These are phyloP conservation scores for Penicillium pancosmium DNA, from an alignment of 495 filamentous ascomycete species.

Conservation along the genomic window DNA sequence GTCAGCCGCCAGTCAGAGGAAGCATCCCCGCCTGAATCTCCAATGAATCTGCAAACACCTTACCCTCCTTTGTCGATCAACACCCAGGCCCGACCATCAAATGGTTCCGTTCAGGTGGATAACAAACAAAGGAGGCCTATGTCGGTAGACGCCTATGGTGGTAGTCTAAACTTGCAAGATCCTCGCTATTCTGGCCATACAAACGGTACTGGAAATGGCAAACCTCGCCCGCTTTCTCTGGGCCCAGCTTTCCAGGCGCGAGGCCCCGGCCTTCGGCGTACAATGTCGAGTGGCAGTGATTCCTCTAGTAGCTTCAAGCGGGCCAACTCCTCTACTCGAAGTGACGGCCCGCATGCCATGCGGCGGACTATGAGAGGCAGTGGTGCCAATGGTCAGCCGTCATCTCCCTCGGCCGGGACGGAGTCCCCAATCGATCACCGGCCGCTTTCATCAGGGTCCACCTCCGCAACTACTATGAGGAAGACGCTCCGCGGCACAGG, in stretches of 20 bases:
- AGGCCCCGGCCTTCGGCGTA: conserved; percentile 25
- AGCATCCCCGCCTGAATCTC: conserved; percentile 23
- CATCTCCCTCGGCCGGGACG: conserved; percentile 31
- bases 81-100: conserved; percentile 10
- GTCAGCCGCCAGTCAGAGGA: conserved; percentile 16
- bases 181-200: conserved; percentile 15
- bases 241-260: conserved; percentile 24
- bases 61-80: conserved; percentile 24
- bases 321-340: conserved; percentile 38
- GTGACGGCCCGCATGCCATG: conserved; percentile 50
- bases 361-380: conserved; percentile 55
- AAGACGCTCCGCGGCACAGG: conserved; percentile 51
- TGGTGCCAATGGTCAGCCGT: conserved; percentile 25
- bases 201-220: conserved; percentile 11
- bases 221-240: conserved; percentile 32
- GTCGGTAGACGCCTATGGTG: conserved; percentile 25
- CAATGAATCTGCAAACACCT: conserved; percentile 22
- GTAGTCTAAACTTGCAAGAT: conserved; percentile 15
- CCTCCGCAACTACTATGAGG: conserved; percentile 44
- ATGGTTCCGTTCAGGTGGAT: conserved; percentile 17
- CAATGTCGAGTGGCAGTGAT: conserved; percentile 57
- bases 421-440: conserved; percentile 34
- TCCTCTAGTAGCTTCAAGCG: conserved; percentile 66
- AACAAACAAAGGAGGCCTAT: conserved; percentile 27
- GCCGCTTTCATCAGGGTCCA: conserved; percentile 38